Conservation (phyloP, 169 alveolate species). For the Plasmodium sp. region DNA sequence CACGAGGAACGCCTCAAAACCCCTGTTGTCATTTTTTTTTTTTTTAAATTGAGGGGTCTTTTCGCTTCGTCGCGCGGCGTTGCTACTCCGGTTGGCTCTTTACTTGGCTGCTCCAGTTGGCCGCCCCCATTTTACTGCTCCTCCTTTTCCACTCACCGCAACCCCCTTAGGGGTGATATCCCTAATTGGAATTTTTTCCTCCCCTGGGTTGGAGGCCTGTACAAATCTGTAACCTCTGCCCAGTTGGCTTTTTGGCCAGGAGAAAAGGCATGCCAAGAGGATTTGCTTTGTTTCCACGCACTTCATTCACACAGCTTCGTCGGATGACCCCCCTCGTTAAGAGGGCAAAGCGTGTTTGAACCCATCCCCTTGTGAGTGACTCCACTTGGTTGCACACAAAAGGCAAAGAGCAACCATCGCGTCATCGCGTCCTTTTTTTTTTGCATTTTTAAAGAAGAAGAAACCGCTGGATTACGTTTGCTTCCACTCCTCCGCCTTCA, state of each 20-base stretch:
- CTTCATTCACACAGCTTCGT: neutral
- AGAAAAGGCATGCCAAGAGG: neutral
- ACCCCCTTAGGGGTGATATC: neutral
- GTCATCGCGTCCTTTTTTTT: neutral
- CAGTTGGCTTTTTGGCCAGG: neutral
- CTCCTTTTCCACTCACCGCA: neutral
- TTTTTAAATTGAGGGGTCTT: neutral
- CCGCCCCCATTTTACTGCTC: neutral
- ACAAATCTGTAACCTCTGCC: neutral
- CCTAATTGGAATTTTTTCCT: neutral
- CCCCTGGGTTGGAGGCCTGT: neutral
- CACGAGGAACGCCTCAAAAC: neutral
- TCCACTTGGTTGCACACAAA: neutral
- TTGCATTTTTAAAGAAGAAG: neutral
- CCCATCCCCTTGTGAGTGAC: neutral
- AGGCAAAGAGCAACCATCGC: neutral
- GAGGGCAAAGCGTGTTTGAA: too few relatives aligned
- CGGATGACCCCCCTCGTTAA: neutral
- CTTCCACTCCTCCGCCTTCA: neutral
- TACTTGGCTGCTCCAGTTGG: neutral
- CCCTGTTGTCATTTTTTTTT: neutral
- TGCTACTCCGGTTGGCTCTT: neutral
- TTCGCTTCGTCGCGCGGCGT: neutral
- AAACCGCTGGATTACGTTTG: neutral
- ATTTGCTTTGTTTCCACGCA: neutral